phyloP scores from a whole-genome alignment of 2,329 filamentous ascomycete species.

The Fusarium subglutinans region DNA sequence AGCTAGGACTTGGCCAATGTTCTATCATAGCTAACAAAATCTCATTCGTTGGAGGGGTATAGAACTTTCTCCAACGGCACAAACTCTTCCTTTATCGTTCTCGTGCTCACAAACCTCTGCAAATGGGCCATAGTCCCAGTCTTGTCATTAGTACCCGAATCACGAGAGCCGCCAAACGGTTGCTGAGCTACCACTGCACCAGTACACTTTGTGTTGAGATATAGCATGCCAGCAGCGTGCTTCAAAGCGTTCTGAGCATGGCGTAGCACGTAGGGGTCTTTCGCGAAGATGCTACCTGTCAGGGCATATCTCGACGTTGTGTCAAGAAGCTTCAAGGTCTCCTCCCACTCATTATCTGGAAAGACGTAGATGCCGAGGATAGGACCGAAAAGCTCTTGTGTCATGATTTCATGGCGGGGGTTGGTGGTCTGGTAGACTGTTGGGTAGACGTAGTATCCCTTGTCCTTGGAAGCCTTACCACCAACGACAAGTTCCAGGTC shows the following conservation, averaged over 20 bases:
- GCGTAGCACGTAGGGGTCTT: conserved; percentile 68
- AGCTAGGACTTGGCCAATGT: fast-evolving
- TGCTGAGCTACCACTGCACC: conserved; percentile 74
- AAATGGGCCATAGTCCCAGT: conserved; percentile 68
- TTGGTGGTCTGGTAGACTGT: conserved; percentile 56
- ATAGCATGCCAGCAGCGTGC: conserved; percentile 68
- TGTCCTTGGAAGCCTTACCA: conserved; percentile 53
- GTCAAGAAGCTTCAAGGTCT: conserved; percentile 24
- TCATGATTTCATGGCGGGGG: conserved; percentile 55
- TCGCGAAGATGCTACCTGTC: conserved; percentile 76
- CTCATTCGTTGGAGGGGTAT: conserved; percentile 30
- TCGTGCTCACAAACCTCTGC: conserved; percentile 66
- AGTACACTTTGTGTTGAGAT: conserved; percentile 75
- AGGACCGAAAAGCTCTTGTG: conserved; percentile 60
- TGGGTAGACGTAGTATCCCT: conserved; percentile 57
- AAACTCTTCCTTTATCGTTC: conserved; percentile 77
- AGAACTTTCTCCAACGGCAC: conserved; percentile 22
- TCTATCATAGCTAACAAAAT: fast-evolving
- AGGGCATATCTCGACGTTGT: conserved; percentile 50
- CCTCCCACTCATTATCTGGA: conserved; percentile 48
- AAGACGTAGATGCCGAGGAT: conserved; percentile 59
- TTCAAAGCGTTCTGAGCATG: conserved; percentile 71
- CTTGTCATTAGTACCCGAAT: conserved; percentile 75
- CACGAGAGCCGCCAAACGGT: conserved; percentile 71
- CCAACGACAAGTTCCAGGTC: conserved; percentile 56